Base-by-base conservation (phyloP, 106 monocot species). In the Dioscorea zingiberensis region DNA sequence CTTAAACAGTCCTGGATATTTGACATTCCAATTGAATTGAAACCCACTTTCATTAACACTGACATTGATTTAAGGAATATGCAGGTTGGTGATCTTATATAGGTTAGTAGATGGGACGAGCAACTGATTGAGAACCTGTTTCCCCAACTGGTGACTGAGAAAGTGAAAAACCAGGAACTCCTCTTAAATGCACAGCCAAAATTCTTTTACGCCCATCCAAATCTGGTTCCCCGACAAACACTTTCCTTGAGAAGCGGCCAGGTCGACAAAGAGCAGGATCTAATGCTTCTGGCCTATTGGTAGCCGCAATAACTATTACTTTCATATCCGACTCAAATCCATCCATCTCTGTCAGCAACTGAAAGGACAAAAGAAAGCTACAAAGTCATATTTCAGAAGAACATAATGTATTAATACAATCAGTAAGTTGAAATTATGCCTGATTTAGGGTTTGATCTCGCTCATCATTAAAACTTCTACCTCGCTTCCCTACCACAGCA, bases 311-410 rank as follows among this genome's bases (percentile, higher is more conserved):
- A 48, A 91, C 94, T 70, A 95, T 91, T 45, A 95, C 94, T 77
- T 83, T 83, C 25, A 58, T 76, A 48, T 83, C 87, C 29, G 94
- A 85, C 54, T 95, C 87, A 75, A 95, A 95, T 13, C 94, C 94
- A 80, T 95, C 94, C 94, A 95, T 95, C 75, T 94, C 89, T 2
- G 94, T 94, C 55, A 94, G 74, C 48, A 94, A 71, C 94, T 94
- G 80, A 51, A 64, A 29, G 29, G 14, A 74, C 1, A 49, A 38
- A 4, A 62, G 28, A 62, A 60, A 67, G 2, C 13, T 70, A 68
- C 19, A 16, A 44, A 76, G 15, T 23, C 54, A 48, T 9, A 22
- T 44, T 59, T 21, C 13, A 2, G 27, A 38, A 38, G 38, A 38
- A 38, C 38, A 6, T 8, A 38, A 38, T 0, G 38, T 8, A 38